Percentiles rank a stretch among this genome's conserved stretches.
Evolutionary conservation across 2,329 filamentous ascomycete species (phyloP).

Genomic region (Ascochyta lentis): DNA sequence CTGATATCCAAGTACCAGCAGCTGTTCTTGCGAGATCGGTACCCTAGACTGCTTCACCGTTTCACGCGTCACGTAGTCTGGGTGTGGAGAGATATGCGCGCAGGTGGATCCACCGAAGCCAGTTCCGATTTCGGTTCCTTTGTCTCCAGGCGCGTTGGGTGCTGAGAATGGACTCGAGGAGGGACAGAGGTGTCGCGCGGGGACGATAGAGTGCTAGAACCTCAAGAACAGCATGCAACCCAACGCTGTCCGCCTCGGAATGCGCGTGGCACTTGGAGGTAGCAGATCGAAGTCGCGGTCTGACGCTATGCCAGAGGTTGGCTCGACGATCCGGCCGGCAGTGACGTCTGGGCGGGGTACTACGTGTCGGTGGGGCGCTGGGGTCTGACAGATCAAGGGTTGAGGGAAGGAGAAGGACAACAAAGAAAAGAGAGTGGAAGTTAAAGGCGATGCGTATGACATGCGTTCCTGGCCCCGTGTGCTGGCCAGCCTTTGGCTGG

Average conservation of each 20-base stretch:
- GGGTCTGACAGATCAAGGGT: slow-evolving; percentile 8
- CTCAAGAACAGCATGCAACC: slow-evolving; percentile 1
- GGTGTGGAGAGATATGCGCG: slow-evolving; percentile 34
- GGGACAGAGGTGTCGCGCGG: background rate
- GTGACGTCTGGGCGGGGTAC: slow-evolving; percentile 32
- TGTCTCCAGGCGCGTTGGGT: slow-evolving; percentile 13
- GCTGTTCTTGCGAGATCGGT: slow-evolving; percentile 22
- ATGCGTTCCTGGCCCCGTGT: slow-evolving; percentile 33
- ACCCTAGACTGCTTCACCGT: slow-evolving; percentile 7
- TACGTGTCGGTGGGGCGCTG: slow-evolving; percentile 16
- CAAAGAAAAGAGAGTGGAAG: slow-evolving; percentile 8
- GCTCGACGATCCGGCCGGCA: slow-evolving; percentile 24
- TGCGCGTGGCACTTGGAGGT: slow-evolving; percentile 26
- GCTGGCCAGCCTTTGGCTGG: slow-evolving; percentile 28
- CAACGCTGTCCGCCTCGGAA: background rate
- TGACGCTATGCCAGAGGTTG: slow-evolving; percentile 28
- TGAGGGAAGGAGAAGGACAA: slow-evolving; percentile 14
- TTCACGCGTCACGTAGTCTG: slow-evolving; percentile 20
- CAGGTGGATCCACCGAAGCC: slow-evolving; percentile 33
- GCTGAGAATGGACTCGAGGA: slow-evolving; percentile 1
- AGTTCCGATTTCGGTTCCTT: slow-evolving; percentile 34
- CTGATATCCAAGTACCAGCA: background rate
- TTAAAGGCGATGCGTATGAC: slow-evolving; percentile 22
- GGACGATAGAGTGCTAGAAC: slow-evolving; percentile 3
- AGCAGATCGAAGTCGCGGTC: slow-evolving; percentile 20